Evolutionary conservation across 768 basidiomycete species (phyloP).

Genomic region (Lactarius pseudohatsudake): DNA sequence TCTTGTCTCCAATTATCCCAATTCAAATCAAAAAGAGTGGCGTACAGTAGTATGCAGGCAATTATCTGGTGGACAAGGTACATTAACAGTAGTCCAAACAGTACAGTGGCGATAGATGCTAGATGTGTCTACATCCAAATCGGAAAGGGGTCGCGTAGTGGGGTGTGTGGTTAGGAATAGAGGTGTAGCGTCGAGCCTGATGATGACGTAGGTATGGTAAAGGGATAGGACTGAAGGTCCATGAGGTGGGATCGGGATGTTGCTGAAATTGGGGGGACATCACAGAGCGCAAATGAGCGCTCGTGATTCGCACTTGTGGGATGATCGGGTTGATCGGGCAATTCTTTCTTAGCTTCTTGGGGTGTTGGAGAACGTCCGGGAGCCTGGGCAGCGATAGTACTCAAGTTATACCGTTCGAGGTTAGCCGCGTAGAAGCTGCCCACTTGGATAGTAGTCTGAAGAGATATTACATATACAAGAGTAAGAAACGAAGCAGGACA

Average conservation of each 20-base stretch:
- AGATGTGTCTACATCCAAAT: slow-evolving; percentile 25
- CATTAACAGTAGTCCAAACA: slow-evolving; percentile 22
- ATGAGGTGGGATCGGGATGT: slow-evolving; percentile 25
- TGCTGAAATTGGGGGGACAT: slow-evolving; percentile 25
- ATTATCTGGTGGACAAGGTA: slow-evolving; percentile 27
- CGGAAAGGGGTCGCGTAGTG: neutral
- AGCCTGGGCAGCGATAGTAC: slow-evolving; percentile 22
- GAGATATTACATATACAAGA: neutral
- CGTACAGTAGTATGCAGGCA: slow-evolving; percentile 25
- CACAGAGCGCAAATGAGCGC: slow-evolving; percentile 12
- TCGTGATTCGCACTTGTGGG: slow-evolving; percentile 5
- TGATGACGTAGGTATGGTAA: slow-evolving; percentile 16
- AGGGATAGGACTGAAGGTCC: slow-evolving; percentile 14
- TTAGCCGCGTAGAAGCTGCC: slow-evolving; percentile 52
- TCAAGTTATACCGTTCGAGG: slow-evolving; percentile 42
- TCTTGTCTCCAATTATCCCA: slow-evolving; percentile 4
- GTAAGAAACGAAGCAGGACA: neutral
- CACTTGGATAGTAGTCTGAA: slow-evolving; percentile 56
- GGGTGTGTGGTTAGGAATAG: slow-evolving; percentile 9
- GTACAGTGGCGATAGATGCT: slow-evolving; percentile 24
- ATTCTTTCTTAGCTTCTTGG: slow-evolving; percentile 31
- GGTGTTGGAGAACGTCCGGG: slow-evolving; percentile 34
- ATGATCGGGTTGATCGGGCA: slow-evolving; percentile 1
- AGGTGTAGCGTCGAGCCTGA: slow-evolving; percentile 20
- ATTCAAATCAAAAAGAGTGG: slow-evolving; percentile 8